Conservation (phyloP, 768 basidiomycete genomes). For the Leccinum truebloodii region DNA sequence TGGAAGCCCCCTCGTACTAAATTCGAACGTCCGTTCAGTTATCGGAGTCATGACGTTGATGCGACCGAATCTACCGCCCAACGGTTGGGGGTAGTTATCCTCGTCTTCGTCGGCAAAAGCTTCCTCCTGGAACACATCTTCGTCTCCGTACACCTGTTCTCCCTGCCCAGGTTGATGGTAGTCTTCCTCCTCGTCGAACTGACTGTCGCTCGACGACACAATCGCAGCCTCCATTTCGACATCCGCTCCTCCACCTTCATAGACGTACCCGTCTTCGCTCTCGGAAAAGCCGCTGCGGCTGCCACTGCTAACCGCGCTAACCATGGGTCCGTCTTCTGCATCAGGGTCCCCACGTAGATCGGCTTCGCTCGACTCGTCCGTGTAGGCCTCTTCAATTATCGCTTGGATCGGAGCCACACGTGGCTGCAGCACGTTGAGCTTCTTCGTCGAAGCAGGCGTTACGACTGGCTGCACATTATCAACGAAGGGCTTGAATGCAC, state of each 20-base stretch:
- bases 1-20: constrained; percentile 53
- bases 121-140: constrained; percentile 32
- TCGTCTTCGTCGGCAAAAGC: constrained; percentile 33
- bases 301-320: constrained; percentile 22
- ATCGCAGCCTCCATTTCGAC: constrained; percentile 28
- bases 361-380: constrained; percentile 36
- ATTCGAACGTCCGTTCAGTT: constrained; percentile 92
- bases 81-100: constrained; percentile 41
- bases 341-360: constrained; percentile 24
- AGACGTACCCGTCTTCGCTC: constrained; percentile 38
- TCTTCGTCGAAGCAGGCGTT: constrained; percentile 24
- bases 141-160: constrained; percentile 20
- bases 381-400: constrained; percentile 29
- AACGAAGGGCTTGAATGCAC: constrained; percentile 41
- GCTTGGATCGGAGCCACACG: constrained; percentile 20
- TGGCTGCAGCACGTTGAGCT: constrained; percentile 19
- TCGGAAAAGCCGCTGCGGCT: constrained; percentile 34
- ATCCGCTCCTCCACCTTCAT: constrained; percentile 29
- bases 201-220: constrained; percentile 34
- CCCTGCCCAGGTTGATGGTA: constrained; percentile 15
- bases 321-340: constrained; percentile 24
- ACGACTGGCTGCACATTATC: constrained; percentile 22
- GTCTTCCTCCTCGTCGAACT: constrained; percentile 33
- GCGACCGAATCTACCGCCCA: constrained; percentile 75
- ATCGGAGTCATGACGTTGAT: constrained; percentile 98